Conservation (phyloP, 2,329 filamentous ascomycete species). For the Aspergillus sp. region DNA sequence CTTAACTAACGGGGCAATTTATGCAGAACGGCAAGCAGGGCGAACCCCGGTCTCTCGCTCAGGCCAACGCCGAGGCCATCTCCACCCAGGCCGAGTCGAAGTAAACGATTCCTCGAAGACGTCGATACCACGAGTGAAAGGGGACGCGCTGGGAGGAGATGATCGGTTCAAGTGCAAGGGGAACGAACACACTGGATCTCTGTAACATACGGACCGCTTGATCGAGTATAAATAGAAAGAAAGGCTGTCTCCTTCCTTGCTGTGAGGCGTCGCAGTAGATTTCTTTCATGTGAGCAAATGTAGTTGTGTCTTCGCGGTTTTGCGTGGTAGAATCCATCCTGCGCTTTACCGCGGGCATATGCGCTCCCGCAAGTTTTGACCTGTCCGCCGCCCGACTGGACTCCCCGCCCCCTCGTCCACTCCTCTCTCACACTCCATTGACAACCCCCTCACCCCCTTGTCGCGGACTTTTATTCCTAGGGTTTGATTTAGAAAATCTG, state of each 20-base stretch:
- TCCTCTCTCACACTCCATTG: conserved; percentile 7
- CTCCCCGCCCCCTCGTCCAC: conserved; percentile 19
- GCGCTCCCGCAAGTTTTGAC: conserved; percentile 19
- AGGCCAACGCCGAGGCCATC: conserved; percentile 53
- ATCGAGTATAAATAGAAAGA: conserved; percentile 31
- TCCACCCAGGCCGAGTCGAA: conserved; percentile 43
- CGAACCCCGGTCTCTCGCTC: conserved; percentile 70
- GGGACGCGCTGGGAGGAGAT: conserved; percentile 17
- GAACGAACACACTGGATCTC: conserved; percentile 28
- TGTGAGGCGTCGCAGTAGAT: conserved; percentile 1
- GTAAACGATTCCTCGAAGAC: conserved; percentile 28
- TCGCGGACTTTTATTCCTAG: conserved; percentile 2
- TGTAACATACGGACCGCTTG: conserved; percentile 38
- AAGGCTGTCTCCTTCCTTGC: conserved; percentile 19
- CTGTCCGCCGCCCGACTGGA: conserved; percentile 17
- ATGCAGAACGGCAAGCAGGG: conserved; percentile 92
- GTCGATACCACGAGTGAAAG: conserved; percentile 19
- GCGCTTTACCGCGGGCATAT: conserved; percentile 1
- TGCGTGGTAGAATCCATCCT: not conserved
- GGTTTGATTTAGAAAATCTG: conserved; percentile 15
- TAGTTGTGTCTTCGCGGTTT: not conserved
- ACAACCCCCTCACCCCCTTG: conserved; percentile 1
- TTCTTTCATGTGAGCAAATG: not conserved
- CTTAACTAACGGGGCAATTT: conserved; percentile 30
- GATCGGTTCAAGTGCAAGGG: conserved; percentile 16